Conservation (phyloP, 2,329 filamentous ascomycete species). For the Coniochaeta prunicola region DNA sequence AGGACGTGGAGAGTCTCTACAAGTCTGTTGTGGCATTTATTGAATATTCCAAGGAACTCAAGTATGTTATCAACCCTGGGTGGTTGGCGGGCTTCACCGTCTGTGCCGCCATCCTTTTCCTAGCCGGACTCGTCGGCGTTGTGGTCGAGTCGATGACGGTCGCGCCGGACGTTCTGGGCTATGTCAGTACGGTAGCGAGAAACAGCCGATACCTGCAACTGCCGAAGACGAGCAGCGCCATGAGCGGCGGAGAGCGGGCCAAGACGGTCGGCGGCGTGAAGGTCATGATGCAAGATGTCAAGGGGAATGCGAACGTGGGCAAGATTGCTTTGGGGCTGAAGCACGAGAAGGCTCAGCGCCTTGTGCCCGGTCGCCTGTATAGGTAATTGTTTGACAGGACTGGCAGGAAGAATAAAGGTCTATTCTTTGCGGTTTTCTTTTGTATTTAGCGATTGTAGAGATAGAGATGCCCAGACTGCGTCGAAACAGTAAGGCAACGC, state of each 20-base stretch:
- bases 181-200: conserved; percentile 9
- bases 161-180: conserved; percentile 10
- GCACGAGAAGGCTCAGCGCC: conserved; percentile 7
- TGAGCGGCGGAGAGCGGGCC: conserved; percentile 8
- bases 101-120: conserved; percentile 5
- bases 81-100: conserved; percentile 5
- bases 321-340: conserved; percentile 11
- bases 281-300: conserved; percentile 13
- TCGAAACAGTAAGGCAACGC: not conserved
- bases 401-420: not conserved
- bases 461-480: not conserved
- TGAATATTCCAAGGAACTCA: conserved; percentile 1
- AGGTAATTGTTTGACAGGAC: not conserved
- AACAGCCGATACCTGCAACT: conserved; percentile 11
- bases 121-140: conserved; percentile 3
- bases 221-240: conserved; percentile 8
- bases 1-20: not conserved
- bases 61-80: conserved; percentile 3
- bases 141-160: conserved; percentile 6
- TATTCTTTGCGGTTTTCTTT: not conserved
- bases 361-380: conserved; percentile 7
- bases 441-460: not conserved
- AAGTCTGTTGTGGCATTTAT: not conserved
- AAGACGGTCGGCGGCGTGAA: conserved; percentile 8
- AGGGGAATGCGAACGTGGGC: conserved; percentile 6